These are phyloP conservation scores for Ophiocordyceps sinensis DNA, from an alignment of 2,329 filamentous ascomycete species.

Conservation along the genomic window DNA sequence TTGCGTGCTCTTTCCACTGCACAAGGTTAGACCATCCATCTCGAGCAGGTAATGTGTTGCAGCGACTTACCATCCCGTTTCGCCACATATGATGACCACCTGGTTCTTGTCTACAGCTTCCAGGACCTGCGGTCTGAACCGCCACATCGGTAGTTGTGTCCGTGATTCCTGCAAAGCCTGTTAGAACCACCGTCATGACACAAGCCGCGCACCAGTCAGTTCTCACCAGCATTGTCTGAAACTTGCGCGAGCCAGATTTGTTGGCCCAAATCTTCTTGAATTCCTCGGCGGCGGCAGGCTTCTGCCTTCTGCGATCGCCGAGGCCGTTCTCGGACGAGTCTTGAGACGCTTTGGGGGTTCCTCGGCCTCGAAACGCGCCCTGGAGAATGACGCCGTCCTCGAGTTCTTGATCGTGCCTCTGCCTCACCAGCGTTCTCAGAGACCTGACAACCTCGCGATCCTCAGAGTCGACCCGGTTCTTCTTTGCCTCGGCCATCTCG, in stretches of 20 bases:
- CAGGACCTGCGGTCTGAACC: conserved; percentile 66
- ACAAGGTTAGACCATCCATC: conserved; percentile 8
- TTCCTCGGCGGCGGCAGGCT: conserved; percentile 27
- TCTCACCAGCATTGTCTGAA: conserved; percentile 61
- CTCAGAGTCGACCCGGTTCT: conserved; percentile 50
- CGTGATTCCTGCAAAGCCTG: conserved; percentile 35
- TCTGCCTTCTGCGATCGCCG: conserved; percentile 27
- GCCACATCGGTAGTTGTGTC: conserved; percentile 78
- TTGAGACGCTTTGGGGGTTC: conserved; percentile 26
- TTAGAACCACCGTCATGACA: conserved; percentile 1
- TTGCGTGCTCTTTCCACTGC: conserved; percentile 84
- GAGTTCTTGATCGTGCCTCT: conserved; percentile 52
- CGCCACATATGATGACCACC: conserved; percentile 86
- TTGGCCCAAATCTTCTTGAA: conserved; percentile 45
- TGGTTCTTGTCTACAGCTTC: conserved; percentile 64
- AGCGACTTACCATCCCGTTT: conserved; percentile 62
- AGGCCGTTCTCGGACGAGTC: conserved; percentile 34
- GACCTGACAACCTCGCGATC: conserved; percentile 57
- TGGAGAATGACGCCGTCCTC: conserved; percentile 64
- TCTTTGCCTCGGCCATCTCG: conserved; percentile 59
- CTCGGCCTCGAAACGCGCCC: conserved; percentile 57
- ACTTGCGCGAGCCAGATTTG: conserved; percentile 44
- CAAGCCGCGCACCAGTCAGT: not conserved
- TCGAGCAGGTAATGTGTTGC: not conserved
- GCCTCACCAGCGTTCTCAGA: conserved; percentile 55